Evolutionary conservation across 306 rosid genomes (phyloP), one percentile per base, ranked within the genome.

Genomic region (Morella rubra): DNA sequence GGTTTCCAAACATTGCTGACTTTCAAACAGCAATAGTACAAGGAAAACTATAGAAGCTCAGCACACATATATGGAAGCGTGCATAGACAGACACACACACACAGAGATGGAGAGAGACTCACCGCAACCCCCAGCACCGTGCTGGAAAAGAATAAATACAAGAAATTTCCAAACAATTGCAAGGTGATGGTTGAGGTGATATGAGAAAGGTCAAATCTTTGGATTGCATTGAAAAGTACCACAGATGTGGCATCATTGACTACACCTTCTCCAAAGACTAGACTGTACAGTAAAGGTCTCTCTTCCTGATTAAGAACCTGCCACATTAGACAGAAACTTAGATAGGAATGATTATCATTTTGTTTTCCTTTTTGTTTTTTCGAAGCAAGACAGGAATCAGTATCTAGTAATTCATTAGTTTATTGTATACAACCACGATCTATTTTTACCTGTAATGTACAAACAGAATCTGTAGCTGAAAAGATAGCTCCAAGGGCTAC

Each of bases 251-350:
- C 96, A 86, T 88, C 96, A 53, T 90, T 90, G 16, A 88, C 91
- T 49, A 90, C 96, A 10, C 90, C 96, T 85, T 90, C 92, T 22
- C 96, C 92, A 44, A 90, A 88, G 75, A 88, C 89, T 71, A 90
- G 79, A 86, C 92, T 86, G 77, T 90, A 90, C 15, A 90, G 81
- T 19, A 81, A 81, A 37, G 96, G 96, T 12, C 91, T 90, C 84
- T 90, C 96, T 20, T 90, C 91, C 84, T 90, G 91, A 85, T 85
- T 80, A 72, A 90, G 92, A 65, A 88, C 91, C 92, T 90, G 84
- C 73, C 75, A 77, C 70, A 83, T 76, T 49, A 80, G 32, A 79
- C 60, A 32, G 24, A 82, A 65, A 76, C 52, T 71, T 81, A 73
- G 72, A 15, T 68, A 52, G 41, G 47, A 7, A 49, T 27, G 32